Base-by-base conservation (phyloP, 2,329 filamentous ascomycete species). In the Colletotrichum tanaceti region DNA sequence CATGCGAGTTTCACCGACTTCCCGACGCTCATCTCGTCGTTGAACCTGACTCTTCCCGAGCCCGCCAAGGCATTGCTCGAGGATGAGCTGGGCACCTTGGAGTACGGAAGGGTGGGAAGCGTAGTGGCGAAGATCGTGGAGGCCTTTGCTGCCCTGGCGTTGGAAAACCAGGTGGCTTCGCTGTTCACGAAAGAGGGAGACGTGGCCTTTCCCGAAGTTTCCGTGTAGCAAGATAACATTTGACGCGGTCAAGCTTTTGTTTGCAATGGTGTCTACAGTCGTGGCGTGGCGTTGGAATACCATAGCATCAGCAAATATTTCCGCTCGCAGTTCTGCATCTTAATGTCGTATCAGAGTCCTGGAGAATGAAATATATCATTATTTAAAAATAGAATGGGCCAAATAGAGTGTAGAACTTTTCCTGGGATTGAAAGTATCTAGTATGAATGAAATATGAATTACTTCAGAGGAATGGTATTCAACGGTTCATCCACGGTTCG, bases 1-100 rank as follows among this genome's bases (percentile, higher is more conserved):
- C 78, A 80, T 20, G 76, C 74, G 0, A 75, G 76, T 0, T 80
- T 75, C 41, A 77, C 76, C 0, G 79, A 80, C 49, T 71, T 74
- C 1, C 75, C 78, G 14, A 59, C 73, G 7, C 22, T 79, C 5
- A 43, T 79, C 18, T 70, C 63, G 10, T 73, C 68, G 0, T 18
- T 79, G 0, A 52, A 59, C 1, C 14, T 79, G 0, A 50, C 38
- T 14, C 54, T 79, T 0, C 72, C 76, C 0, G 66, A 57, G 1
- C 61, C 64, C 0, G 53, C 39, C 0, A 62, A 55, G 58, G 7
- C 58, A 16, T 49, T 60, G 5, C n/a, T 73, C 5, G 69, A 58
- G 46, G 10, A n/a, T n/a, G 28, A 62, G 39, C 28, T 75, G n/a
- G 71, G 73, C 2, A 72, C 57, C 20, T 4, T 69, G 9, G 50